Base-by-base conservation (phyloP, 2,329 filamentous ascomycete genomes). In the Geoglossum cookeanum region DNA sequence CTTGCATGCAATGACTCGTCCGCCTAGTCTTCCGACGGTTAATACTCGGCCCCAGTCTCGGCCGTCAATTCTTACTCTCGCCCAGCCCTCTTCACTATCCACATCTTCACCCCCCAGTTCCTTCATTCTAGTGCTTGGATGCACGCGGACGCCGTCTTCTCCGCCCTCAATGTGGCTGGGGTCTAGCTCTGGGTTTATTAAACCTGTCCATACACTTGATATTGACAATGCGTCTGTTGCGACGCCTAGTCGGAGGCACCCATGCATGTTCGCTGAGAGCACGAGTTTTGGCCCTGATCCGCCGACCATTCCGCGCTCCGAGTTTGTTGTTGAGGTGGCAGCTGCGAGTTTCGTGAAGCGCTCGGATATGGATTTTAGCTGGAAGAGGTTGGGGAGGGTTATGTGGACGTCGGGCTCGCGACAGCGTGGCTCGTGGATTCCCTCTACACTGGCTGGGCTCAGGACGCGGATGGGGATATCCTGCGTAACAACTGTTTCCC, bases 391-490 rank as follows among this genome's bases (percentile, higher is more conserved):
- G 0, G 92, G 92, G 3, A 98, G 77, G 57, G 89, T 82, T 65
- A 98, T 94, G 70, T 97, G 86, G 2, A 96, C 90, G 65, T 97
- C 92, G 44, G 91, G 88, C 64, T 95, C 89, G 59, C 87, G 83
- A 59, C 90, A 88, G 60, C 83, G 82, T 13, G 92, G 92, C 71
- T 98, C 91, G 72, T 94, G 88, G 60, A 97, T 82, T n/a, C 83
- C 85, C 65, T 92, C 86, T n/a, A 97, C 88, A 0, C 81, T 84
- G 56, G 85, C 80, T 1, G 87, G 83, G 58, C 87, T 82, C 8
- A 98, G 78, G 1, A 98, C 89, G 17, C 90, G 84, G 48, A 97
- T 85, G n/a, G 92, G 92, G 44, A 98, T 85, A 69, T 97, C 89
- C 67, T 98, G 92, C 0, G 89, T 95, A 65, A 98, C 85, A 63